Percentiles rank a stretch among this genome's conserved stretches.
phyloP scores from a whole-genome alignment of 2,329 filamentous ascomycete genomes.

The Colletotrichum navitas region DNA sequence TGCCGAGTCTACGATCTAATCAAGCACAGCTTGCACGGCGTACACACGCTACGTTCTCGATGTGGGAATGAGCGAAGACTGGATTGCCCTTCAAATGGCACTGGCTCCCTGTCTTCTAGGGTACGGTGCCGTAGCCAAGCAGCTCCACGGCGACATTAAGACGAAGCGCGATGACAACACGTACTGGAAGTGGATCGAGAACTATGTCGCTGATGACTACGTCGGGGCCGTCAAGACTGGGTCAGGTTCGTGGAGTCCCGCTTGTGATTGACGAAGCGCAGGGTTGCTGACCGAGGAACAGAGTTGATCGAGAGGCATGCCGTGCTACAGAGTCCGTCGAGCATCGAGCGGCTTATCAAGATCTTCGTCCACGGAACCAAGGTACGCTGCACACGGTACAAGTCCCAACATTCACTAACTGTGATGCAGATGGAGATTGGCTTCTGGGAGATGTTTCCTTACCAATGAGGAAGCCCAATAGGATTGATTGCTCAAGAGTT shows the following conservation, averaged over 20 bases:
- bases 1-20: not conserved
- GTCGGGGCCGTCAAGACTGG: constrained; percentile 77
- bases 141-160: constrained; percentile 73
- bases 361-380: constrained; percentile 92
- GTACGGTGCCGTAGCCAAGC: constrained; percentile 82
- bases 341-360: constrained; percentile 84
- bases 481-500: not conserved
- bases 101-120: constrained; percentile 91
- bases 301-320: constrained; percentile 83
- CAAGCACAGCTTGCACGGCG: constrained; percentile 76
- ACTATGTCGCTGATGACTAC: constrained; percentile 88
- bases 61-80: constrained; percentile 88
- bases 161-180: constrained; percentile 74
- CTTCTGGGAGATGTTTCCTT: constrained; percentile 68
- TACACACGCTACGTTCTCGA: constrained; percentile 91
- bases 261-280: not conserved
- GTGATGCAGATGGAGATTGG: constrained; percentile 63
- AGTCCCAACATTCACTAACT: constrained; percentile 12
- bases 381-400: constrained; percentile 59
- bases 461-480: constrained; percentile 40
- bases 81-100: constrained; percentile 86
- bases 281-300: constrained; percentile 47
- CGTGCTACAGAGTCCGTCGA: constrained; percentile 76
- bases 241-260: constrained; percentile 66
- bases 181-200: constrained; percentile 94